These are phyloP conservation scores for Globisporangium ultimum DNA, from an alignment of 352 stramenopile species.

Conservation along the genomic window DNA sequence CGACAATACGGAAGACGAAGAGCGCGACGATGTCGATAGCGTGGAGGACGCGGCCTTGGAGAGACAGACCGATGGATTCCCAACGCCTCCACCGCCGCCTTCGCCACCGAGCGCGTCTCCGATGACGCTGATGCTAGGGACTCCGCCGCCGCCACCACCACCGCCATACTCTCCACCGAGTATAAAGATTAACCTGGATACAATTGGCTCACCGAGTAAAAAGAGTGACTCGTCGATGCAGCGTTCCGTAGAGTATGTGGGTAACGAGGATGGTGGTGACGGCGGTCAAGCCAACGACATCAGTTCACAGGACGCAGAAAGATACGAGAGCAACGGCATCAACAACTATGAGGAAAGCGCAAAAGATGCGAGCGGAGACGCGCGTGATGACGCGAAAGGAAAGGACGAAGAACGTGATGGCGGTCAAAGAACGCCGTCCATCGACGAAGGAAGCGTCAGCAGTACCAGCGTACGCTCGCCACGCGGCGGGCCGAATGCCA, in stretches of 20 bases:
- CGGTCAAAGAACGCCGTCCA: not conserved
- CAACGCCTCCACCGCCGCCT: conserved; percentile 43
- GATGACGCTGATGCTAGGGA: conserved; percentile 8
- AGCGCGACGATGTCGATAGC: conserved; percentile 34
- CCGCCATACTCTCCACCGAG: conserved; percentile 56
- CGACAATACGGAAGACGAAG: conserved; percentile 36
- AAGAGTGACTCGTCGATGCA: not conserved
- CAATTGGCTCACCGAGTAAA: conserved; percentile 21
- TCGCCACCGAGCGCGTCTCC: conserved; percentile 33
- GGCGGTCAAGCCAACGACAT: not conserved
- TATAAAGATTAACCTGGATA: conserved; percentile 33
- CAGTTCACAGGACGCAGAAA: conserved; percentile 15
- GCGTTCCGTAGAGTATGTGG: conserved; percentile 2
- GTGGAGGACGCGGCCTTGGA: conserved; percentile 35
- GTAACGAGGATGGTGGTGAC: not conserved
- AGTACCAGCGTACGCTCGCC: conserved; percentile 5
- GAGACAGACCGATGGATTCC: conserved; percentile 19
- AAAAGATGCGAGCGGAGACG: not conserved
- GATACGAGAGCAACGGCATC: conserved; percentile 8
- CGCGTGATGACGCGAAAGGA: conserved; percentile 7
- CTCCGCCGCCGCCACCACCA: conserved; percentile 28
- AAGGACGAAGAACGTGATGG: not conserved
- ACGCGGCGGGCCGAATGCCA: conserved; percentile 8
- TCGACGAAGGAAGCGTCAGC: not conserved
- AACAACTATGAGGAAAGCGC: conserved; percentile 18